Evolutionary conservation across 2,329 filamentous ascomycete species (phyloP).

Genomic region (Pseudogymnoascus sp.): DNA sequence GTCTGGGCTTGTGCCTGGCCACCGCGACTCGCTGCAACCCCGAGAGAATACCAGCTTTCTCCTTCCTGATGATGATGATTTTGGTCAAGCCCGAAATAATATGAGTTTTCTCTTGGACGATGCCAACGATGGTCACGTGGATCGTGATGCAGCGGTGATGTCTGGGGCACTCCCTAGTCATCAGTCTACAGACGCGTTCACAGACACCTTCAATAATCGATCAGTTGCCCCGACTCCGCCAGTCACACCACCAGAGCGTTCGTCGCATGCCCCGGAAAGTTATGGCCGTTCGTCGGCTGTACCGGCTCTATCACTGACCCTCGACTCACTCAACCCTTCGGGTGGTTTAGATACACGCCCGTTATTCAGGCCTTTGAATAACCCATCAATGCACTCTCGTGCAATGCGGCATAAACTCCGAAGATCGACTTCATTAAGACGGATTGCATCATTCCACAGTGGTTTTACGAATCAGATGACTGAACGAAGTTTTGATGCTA

Average conservation of each 20-base stretch:
- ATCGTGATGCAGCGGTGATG: slow-evolving; percentile 43
- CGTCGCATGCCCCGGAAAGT: slow-evolving; percentile 44
- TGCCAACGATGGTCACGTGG: slow-evolving; percentile 40
- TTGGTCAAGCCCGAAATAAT: not conserved
- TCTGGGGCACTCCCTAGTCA: slow-evolving; percentile 34
- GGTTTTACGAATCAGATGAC: slow-evolving; percentile 42
- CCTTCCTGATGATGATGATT: not conserved
- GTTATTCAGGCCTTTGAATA: slow-evolving; percentile 15
- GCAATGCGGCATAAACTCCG: slow-evolving; percentile 35
- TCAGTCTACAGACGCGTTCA: slow-evolving; percentile 44
- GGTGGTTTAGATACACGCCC: slow-evolving; percentile 15
- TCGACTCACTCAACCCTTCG: slow-evolving; percentile 19
- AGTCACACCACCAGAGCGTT: slow-evolving; percentile 50
- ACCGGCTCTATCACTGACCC: slow-evolving; percentile 22
- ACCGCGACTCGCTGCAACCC: not conserved
- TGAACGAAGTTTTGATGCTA: slow-evolving; percentile 54
- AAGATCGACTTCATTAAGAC: slow-evolving; percentile 43
- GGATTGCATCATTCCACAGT: slow-evolving; percentile 54
- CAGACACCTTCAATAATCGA: slow-evolving; percentile 41
- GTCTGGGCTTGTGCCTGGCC: not conserved
- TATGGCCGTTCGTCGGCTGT: slow-evolving; percentile 33
- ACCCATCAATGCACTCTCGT: slow-evolving; percentile 16
- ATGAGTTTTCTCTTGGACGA: slow-evolving; percentile 6
- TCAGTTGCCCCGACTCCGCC: slow-evolving; percentile 51
- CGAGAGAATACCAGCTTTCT: slow-evolving; percentile 3